phyloP scores from a whole-genome alignment of 2,329 filamentous ascomycete species.

The Sporothrix pallida region DNA sequence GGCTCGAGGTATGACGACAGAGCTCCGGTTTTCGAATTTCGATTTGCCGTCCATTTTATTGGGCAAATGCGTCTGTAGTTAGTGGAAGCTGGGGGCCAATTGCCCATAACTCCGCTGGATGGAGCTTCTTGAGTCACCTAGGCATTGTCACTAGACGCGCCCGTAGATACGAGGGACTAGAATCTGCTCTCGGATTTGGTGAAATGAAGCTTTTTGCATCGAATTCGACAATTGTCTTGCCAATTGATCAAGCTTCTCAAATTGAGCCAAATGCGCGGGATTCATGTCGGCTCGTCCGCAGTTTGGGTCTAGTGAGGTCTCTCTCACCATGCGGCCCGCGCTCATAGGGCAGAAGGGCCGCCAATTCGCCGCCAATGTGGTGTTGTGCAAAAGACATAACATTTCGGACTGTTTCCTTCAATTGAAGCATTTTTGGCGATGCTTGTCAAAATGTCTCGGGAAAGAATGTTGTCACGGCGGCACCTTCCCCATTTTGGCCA shows the following conservation, averaged over 20 bases:
- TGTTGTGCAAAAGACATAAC: background rate
- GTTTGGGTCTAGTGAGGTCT: background rate
- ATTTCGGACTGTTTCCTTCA: background rate
- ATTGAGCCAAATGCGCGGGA: background rate
- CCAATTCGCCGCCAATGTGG: too few species aligned
- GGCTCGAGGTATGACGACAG: slow-evolving; percentile 14
- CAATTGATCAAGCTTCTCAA: background rate
- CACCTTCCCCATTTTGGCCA: slow-evolving; percentile 9
- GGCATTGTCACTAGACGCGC: background rate
- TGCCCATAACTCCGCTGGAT: slow-evolving; percentile 20
- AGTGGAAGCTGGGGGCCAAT: background rate
- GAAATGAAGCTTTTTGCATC: background rate
- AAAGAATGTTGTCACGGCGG: slow-evolving; percentile 23
- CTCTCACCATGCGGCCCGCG: background rate
- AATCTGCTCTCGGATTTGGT: background rate
- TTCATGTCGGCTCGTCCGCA: background rate
- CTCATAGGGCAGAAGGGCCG: background rate
- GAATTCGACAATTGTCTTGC: background rate
- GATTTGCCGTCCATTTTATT: slow-evolving; percentile 15
- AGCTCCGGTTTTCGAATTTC: background rate
- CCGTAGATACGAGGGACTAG: background rate
- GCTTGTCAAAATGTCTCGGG: slow-evolving; percentile 19
- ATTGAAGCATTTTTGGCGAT: background rate
- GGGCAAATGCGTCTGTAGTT: background rate
- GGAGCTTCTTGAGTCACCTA: background rate